A percentile compares a stretch with the other conserved stretches of the same genome.
Conservation (phyloP, 208 protist species). For the Crithidia fasciculata region DNA sequence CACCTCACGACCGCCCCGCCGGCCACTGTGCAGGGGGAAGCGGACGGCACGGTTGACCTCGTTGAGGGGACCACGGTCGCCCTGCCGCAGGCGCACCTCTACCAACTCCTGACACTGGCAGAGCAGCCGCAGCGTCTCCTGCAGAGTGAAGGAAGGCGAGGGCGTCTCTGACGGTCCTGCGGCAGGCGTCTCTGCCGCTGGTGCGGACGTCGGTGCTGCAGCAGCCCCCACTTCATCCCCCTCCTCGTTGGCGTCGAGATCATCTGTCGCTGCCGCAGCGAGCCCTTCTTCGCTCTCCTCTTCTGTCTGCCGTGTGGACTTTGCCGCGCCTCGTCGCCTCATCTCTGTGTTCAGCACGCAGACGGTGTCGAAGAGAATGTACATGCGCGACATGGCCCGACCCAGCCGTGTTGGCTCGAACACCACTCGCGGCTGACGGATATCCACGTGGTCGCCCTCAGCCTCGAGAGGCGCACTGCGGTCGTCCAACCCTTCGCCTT, state of each 20-base stretch:
- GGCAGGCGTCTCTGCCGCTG: neutral
- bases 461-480: neutral
- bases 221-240: neutral
- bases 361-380: conserved; percentile 86
- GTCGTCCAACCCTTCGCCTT: no score
- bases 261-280: neutral
- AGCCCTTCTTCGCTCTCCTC: neutral
- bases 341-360: conserved; percentile 56
- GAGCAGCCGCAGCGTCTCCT: conserved; percentile 54
- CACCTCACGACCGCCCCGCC: conserved; percentile 74
- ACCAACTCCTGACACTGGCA: conserved; percentile 72
- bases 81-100: conserved; percentile 80
- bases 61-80: conserved; percentile 82
- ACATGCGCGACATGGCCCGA: conserved; percentile 75
- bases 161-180: neutral
- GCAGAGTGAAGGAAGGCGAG: conserved; percentile 14
- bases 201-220: no score
- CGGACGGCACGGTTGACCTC: conserved; percentile 77
- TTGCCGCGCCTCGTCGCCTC: neutral
- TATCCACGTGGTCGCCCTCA: neutral
- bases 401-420: conserved; percentile 32
- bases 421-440: neutral
- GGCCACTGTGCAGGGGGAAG: conserved; percentile 68
- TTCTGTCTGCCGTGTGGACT: neutral
- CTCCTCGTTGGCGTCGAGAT: neutral